Percentiles rank a stretch among this genome's conserved stretches.
phyloP scores from a whole-genome alignment of 179 eudicot species.

The Nepenthes alata region DNA sequence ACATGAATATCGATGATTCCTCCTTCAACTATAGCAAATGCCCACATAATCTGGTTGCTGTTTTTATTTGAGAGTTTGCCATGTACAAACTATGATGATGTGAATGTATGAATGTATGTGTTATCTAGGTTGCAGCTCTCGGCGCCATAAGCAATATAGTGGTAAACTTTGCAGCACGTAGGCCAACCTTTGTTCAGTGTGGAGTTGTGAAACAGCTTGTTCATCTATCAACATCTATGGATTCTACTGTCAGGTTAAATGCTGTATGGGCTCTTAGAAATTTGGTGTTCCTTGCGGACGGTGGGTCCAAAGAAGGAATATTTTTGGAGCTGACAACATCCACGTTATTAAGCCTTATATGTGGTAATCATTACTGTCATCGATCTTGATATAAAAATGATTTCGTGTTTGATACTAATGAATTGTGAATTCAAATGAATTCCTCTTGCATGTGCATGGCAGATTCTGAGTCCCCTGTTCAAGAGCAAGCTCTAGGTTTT shows the following conservation, averaged over 20 bases:
- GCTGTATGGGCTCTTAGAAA: slow-evolving; percentile 78
- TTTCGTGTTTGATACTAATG: background rate
- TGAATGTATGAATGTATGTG: slow-evolving; percentile 3
- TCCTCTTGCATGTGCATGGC: slow-evolving; percentile 7
- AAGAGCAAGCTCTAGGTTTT: slow-evolving; percentile 84
- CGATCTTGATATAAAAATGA: background rate
- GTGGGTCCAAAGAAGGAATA: slow-evolving; percentile 49
- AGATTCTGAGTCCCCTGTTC: slow-evolving; percentile 85
- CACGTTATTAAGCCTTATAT: slow-evolving; percentile 54
- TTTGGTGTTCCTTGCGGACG: slow-evolving; percentile 56
- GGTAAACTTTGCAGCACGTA: slow-evolving; percentile 58
- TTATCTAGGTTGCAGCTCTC: slow-evolving; percentile 73
- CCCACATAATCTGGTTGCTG: no score
- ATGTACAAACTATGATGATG: background rate
- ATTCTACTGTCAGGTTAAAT: slow-evolving; percentile 56
- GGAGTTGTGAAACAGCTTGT: slow-evolving; percentile 81
- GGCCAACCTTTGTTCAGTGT: slow-evolving; percentile 47
- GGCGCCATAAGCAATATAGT: slow-evolving; percentile 70
- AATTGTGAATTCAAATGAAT: background rate
- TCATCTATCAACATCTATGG: slow-evolving; percentile 85
- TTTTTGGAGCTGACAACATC: slow-evolving; percentile 52
- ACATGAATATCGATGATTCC: no score
- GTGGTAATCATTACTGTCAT: slow-evolving; percentile 40
- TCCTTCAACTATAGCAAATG: no score
- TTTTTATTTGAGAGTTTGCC: no score